Evolutionary conservation across 208 protist species (phyloP).

Genomic region (Balamuthia mandrillaris): DNA sequence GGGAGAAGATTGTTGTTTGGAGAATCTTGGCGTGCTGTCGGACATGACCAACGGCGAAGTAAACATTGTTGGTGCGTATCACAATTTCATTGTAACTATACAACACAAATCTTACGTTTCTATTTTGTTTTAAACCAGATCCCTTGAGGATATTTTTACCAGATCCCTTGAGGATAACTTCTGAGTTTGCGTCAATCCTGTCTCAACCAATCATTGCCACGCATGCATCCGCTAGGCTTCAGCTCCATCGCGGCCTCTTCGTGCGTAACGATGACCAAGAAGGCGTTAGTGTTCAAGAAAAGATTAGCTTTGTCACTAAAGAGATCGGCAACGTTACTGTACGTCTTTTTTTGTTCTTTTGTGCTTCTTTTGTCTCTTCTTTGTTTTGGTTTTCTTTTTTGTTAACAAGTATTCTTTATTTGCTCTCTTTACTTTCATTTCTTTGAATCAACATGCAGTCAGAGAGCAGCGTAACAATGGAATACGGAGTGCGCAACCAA

Average conservation of each 20-base stretch:
- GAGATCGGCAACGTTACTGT: slow-evolving; percentile 17
- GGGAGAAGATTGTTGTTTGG: slow-evolving; percentile 1
- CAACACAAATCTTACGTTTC: background rate
- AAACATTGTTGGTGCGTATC: slow-evolving; percentile 13
- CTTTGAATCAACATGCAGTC: too few relatives aligned
- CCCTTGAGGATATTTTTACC: too few relatives aligned
- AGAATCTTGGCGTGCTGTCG: slow-evolving; percentile 5
- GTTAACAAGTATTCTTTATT: too few relatives aligned
- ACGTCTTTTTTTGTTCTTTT: too few relatives aligned
- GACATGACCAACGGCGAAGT: slow-evolving; percentile 23
- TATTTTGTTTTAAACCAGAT: background rate
- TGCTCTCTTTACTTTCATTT: too few relatives aligned
- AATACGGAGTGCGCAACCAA: background rate
- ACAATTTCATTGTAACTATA: background rate
- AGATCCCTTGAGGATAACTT: background rate
- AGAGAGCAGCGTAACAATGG: slow-evolving; percentile 7
- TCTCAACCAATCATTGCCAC: slow-evolving; percentile 31
- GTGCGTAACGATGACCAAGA: background rate
- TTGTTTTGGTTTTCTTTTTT: too few relatives aligned
- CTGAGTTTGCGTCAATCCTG: slow-evolving; percentile 25
- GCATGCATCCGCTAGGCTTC: background rate
- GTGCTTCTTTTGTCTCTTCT: too few relatives aligned
- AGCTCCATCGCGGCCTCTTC: slow-evolving; percentile 11
- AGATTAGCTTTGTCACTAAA: background rate
- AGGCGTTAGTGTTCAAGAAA: background rate